phyloP scores from a whole-genome alignment of 2,329 filamentous ascomycete species.

The Pseudogymnoascus sp. region DNA sequence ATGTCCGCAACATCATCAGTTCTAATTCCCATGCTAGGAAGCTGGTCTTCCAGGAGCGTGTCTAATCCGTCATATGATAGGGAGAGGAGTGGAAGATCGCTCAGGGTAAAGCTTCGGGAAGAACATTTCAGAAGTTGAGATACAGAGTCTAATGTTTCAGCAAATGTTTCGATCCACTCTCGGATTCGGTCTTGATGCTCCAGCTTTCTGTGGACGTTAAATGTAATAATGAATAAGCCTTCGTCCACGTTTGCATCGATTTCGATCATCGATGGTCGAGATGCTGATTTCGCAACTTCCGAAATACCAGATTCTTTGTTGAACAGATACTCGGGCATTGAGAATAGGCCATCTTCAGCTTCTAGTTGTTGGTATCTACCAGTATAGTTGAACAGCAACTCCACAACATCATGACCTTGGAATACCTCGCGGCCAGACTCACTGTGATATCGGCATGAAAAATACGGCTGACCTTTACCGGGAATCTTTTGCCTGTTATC shows the following conservation, averaged over 20 bases:
- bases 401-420: slow-evolving; percentile 31
- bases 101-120: slow-evolving; percentile 27
- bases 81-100: slow-evolving; percentile 38
- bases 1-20: slow-evolving; percentile 29
- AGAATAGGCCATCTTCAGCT: slow-evolving; percentile 29
- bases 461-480: slow-evolving; percentile 5
- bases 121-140: background rate
- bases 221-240: background rate
- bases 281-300: background rate
- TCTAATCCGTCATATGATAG: slow-evolving; percentile 35
- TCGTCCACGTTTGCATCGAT: slow-evolving; percentile 5
- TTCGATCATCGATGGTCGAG: background rate
- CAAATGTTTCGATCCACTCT: slow-evolving; percentile 6
- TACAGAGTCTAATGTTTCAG: background rate
- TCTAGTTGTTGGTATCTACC: slow-evolving; percentile 40
- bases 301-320: background rate
- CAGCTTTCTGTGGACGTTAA: slow-evolving; percentile 7
- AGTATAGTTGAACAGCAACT: slow-evolving; percentile 43
- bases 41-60: slow-evolving; percentile 19
- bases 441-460: background rate
- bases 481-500: background rate
- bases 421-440: slow-evolving; percentile 19
- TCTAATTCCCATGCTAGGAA: slow-evolving; percentile 6
- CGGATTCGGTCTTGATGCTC: slow-evolving; percentile 10
- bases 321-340: background rate